A percentile compares a stretch with the other conserved stretches of the same genome.
phyloP scores from a whole-genome alignment of 2,329 filamentous ascomycete species.

The Cordyceps tenuipes region DNA sequence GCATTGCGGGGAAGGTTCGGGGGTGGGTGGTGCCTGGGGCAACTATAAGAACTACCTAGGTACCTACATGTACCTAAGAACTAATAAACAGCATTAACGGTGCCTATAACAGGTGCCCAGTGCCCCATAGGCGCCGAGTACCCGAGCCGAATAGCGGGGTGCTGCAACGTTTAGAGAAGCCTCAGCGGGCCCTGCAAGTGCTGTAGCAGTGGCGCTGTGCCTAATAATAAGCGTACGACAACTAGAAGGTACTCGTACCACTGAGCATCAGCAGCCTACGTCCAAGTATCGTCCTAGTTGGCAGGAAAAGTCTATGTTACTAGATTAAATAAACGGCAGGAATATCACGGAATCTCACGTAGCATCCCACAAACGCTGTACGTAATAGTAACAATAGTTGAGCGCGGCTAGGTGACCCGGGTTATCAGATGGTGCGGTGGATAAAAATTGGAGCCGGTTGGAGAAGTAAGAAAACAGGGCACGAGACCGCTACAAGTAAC shows the following conservation, averaged over 20 bases:
- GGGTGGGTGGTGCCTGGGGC: no score
- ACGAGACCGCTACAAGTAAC: neutral
- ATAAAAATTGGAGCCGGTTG: neutral
- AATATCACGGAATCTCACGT: neutral
- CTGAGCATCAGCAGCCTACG: no score
- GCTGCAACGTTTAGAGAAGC: constrained; percentile 8
- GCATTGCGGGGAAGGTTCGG: constrained; percentile 3
- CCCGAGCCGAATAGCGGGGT: neutral
- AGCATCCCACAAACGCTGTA: constrained; percentile 1
- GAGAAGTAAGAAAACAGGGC: neutral
- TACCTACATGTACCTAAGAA: neutral
- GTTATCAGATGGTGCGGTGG: constrained; percentile 7
- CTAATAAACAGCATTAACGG: no score
- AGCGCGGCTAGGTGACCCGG: neutral
- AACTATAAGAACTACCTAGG: neutral
- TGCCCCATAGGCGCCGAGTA: neutral
- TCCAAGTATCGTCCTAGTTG: no score
- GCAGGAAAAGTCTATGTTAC: no score
- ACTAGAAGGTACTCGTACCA: no score
- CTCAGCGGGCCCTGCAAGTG: neutral
- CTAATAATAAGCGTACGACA: no score
- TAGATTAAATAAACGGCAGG: no score
- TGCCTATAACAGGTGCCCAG: neutral
- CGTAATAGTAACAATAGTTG: constrained; percentile 6
- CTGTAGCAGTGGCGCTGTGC: neutral